Evolutionary conservation across 2,329 filamentous ascomycete genomes (phyloP).

Genomic region (Esteya vermicola): DNA sequence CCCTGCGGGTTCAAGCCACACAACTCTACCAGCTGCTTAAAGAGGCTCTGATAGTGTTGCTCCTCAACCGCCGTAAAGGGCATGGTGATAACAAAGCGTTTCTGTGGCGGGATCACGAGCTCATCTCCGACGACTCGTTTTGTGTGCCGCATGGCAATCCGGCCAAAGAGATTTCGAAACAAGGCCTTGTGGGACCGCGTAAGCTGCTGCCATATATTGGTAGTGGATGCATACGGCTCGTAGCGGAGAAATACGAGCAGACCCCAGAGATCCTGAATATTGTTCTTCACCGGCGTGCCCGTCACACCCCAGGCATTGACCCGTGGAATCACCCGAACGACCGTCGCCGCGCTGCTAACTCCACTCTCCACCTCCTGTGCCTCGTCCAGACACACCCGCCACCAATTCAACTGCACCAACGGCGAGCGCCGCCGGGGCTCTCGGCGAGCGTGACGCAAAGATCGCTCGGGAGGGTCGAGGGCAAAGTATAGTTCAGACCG

Average conservation of each 20-base stretch:
- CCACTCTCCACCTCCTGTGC: constrained; percentile 91
- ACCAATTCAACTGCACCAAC: constrained; percentile 71
- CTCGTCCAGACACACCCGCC: constrained; percentile 66
- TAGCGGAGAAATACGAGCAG: constrained; percentile 69
- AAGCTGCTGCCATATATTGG: constrained; percentile 54
- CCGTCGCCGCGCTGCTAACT: constrained; percentile 65
- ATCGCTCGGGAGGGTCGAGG: constrained; percentile 52
- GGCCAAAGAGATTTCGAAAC: constrained; percentile 56
- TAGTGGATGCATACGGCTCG: constrained; percentile 56
- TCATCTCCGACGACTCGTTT: constrained; percentile 72
- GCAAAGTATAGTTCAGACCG: constrained; percentile 69
- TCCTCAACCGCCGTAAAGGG: constrained; percentile 86
- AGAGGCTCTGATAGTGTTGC: constrained; percentile 69
- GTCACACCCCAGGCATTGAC: constrained; percentile 86
- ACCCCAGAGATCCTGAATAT: constrained; percentile 49
- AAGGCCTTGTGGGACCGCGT: constrained; percentile 43
- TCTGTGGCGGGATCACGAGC: constrained; percentile 66
- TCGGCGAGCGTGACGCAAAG: constrained; percentile 48
- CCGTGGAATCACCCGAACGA: constrained; percentile 68
- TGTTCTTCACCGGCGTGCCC: constrained; percentile 75
- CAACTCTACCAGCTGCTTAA: constrained; percentile 58
- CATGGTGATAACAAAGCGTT: constrained; percentile 73
- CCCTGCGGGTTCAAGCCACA: constrained; percentile 54
- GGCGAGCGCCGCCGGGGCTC: constrained; percentile 59
- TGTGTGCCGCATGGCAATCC: constrained; percentile 68